These are phyloP conservation scores for Rhynchospora breviuscula DNA, from an alignment of 176 grass and related monocot species.

Conservation along the genomic window DNA sequence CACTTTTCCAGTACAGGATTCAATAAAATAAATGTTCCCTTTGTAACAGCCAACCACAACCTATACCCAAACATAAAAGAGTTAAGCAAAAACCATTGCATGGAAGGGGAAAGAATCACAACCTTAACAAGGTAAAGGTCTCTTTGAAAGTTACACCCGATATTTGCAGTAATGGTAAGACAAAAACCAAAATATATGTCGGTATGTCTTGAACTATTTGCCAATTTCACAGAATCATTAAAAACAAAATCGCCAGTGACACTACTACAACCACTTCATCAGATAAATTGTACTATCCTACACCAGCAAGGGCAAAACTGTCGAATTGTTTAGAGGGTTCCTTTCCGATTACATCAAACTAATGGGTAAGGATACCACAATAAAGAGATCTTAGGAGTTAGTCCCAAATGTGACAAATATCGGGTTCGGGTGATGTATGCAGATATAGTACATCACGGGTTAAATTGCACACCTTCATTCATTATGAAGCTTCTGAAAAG, in stretches of 20 bases:
- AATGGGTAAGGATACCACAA: neutral
- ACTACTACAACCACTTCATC: neutral
- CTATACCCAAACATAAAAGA: conserved; percentile 32
- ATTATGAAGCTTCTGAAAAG: neutral
- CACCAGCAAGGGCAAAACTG: neutral
- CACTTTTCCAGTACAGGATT: conserved; percentile 51
- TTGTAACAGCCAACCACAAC: conserved; percentile 90
- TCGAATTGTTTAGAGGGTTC: neutral
- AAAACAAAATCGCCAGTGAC: neutral
- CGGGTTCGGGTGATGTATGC: neutral
- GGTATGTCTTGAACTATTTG: neutral
- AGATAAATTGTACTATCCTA: neutral
- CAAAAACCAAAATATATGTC: neutral
- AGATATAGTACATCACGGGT: neutral
- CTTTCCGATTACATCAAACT: neutral
- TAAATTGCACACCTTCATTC: neutral
- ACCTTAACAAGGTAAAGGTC: neutral
- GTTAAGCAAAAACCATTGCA: conserved; percentile 14
- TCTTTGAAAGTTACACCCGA: neutral
- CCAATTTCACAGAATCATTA: neutral
- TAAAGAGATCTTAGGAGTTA: neutral
- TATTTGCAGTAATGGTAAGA: neutral
- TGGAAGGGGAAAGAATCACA: neutral
- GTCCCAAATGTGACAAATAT: neutral
- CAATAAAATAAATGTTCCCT: conserved; percentile 88